These are phyloP conservation scores for Corymbia calophylla DNA, from an alignment of 441 rosid genomes.

Conservation along the genomic window DNA sequence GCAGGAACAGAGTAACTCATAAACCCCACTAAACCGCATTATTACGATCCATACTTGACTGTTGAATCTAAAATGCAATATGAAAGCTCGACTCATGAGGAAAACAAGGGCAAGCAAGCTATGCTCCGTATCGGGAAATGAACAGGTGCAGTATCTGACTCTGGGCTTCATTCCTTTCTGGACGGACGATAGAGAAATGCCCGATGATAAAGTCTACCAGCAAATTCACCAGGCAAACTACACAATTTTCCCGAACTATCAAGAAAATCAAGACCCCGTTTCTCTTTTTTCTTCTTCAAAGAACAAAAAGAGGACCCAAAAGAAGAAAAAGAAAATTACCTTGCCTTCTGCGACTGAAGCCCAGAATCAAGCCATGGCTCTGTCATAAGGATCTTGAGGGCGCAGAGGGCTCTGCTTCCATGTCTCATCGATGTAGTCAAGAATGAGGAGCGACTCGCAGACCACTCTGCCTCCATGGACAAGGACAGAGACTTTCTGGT, in stretches of 20 bases:
- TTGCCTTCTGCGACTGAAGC: neutral
- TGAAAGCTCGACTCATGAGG: neutral
- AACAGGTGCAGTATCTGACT: too few relatives aligned
- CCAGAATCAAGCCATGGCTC: conserved; percentile 28
- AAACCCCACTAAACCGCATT: neutral
- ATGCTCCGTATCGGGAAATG: too few relatives aligned
- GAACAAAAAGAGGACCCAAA: too few relatives aligned
- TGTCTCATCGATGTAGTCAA: conserved; percentile 29
- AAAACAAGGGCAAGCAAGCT: neutral
- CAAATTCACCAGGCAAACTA: too few relatives aligned
- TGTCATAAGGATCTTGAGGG: conserved; percentile 25
- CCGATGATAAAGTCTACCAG: too few relatives aligned
- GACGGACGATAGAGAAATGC: too few relatives aligned
- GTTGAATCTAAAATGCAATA: neutral
- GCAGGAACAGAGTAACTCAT: neutral
- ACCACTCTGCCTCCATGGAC: conserved; percentile 10
- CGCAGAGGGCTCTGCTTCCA: conserved; percentile 21
- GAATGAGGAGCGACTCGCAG: conserved; percentile 20
- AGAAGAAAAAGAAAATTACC: too few relatives aligned
- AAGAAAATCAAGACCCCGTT: too few relatives aligned
- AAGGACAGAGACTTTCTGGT: conserved; percentile 20
- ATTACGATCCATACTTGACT: neutral
- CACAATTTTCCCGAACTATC: too few relatives aligned
- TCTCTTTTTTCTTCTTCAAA: too few relatives aligned
- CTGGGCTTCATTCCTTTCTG: too few relatives aligned